Base-by-base conservation (phyloP, 345 rosid species). In the Linum tenue region DNA sequence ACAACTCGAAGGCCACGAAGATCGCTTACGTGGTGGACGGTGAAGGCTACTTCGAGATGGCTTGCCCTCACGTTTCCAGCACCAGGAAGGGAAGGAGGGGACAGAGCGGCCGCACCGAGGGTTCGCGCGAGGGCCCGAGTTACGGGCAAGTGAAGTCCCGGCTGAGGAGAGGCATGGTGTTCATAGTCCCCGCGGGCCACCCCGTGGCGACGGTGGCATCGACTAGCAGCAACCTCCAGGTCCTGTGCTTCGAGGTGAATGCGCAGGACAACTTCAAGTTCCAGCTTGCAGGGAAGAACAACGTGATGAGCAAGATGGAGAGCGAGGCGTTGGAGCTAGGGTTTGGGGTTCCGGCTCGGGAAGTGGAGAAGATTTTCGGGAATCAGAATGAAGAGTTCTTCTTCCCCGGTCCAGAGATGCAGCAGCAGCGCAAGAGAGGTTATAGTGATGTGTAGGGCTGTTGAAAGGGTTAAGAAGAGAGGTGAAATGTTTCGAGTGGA, bases 401-500 rank as follows among this genome's bases (percentile, higher is more conserved):
- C 69, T 72, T 80, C 59, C 71, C 80, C 0, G 85, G 86, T 5
- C 85, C 91, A 1, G 53, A 48, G 14, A 9, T 12, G 53, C 53
- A 59, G 63, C 2, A 61, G 35, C 61, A 39, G 9, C 67, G 44
- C 2, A n/a, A 62, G 9, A 17, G 59, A 43, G 68, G 70, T 36
- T 60, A 59, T 37, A 75, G 66, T 15, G 31, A 50, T 64, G 77
- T 70, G 22, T 66, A 68, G 72, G 60, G 36, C 0, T 22, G 31
- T 22, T 22, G 31, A 22, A 22, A 35, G 17, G 9, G 60, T 17
- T 37, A 1, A 3, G 10, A 31, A 5, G 38, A 17, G 7, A 56
- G 60, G 8, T 8, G 12, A 11, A 31, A 37, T 31, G 60, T 57
- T 22, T 22, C 1, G 31, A 22, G 31, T 22, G 31, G 31, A 22